Base-by-base conservation (phyloP, 2,329 filamentous ascomycete genomes). In the Alternaria brassicicola region DNA sequence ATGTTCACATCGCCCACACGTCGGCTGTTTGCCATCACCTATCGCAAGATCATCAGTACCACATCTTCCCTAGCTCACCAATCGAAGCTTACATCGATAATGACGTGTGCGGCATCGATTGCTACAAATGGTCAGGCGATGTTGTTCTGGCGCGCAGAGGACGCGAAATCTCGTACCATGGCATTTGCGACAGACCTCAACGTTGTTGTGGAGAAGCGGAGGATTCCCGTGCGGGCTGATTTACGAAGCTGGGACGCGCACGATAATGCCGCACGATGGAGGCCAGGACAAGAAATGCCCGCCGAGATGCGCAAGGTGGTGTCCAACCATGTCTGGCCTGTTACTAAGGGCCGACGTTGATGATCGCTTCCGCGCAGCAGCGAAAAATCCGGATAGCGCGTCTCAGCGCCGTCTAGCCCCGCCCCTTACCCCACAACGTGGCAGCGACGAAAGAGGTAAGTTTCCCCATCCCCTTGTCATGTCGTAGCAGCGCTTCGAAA, bases 81-180 rank as follows among this genome's bases (percentile, higher is more conserved):
- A 5, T 21, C 1, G 9, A 19, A 49, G 46, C 64, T 59, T 68
- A 76, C 75, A 77, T 52, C 73, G 70, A 58, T 77, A 76, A 61
- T 77, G 75, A 66, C 74, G 72, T 54, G 69, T 73, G 58, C 74
- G 74, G 65, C 75, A 77, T 54, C 74, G 74, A 61, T 71, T 76
- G 69, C 75, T 77, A 48, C 50, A 31, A 46, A 59, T 12, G 12
- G 50, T 69, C 51, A 73, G 63, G 47, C 45, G 51, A 42, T 59
- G 31, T 50, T 31, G 54, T 52, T 25, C 31, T 10, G 36, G 38
- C 30, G 39, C 43, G n/a, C 23, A 25, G 26, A 48, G 19, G 35
- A 30, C 8, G 28, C 19, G 33, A 42, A 17, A 9, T 36, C 19
- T 55, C 59, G 39, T 71, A 76, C 74, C 74, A 76, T 72, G 74